Evolutionary conservation across 306 rosid species (phyloP).

Genomic region (Acmispon strigosus): DNA sequence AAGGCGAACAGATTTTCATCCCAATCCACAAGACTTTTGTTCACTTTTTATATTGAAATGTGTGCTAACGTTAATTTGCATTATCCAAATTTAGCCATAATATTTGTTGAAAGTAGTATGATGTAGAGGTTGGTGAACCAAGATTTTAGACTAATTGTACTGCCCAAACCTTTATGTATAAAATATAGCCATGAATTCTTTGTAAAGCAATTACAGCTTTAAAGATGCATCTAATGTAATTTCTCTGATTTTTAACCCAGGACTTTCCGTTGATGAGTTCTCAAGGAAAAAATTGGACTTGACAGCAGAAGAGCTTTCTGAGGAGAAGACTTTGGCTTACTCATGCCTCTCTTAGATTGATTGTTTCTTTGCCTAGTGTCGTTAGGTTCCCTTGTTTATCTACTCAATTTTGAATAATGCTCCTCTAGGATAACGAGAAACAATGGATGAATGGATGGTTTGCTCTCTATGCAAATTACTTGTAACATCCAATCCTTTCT

Average conservation of each 20-base stretch:
- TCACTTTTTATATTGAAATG: too few relatives aligned
- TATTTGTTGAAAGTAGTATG: too few relatives aligned
- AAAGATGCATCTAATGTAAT: background rate
- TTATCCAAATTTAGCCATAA: too few relatives aligned
- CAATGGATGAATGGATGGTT: conserved; percentile 35
- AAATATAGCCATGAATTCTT: background rate
- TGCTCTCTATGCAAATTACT: conserved; percentile 17
- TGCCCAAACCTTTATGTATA: too few relatives aligned
- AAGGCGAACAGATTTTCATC: too few relatives aligned
- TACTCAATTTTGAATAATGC: conserved; percentile 53
- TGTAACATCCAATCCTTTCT: conserved; percentile 9
- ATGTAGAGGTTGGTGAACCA: too few relatives aligned
- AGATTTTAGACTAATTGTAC: too few relatives aligned
- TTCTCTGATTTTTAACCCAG: conserved; percentile 27
- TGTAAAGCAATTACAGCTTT: background rate
- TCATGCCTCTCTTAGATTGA: conserved; percentile 69
- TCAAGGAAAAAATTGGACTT: conserved; percentile 87
- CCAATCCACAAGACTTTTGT: too few relatives aligned
- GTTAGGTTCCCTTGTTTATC: conserved; percentile 17
- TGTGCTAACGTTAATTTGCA: too few relatives aligned
- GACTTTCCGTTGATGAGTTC: conserved; percentile 73
- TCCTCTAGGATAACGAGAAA: conserved; percentile 28
- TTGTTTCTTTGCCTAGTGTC: background rate
- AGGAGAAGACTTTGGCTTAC: conserved; percentile 91
- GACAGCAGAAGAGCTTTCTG: conserved; percentile 78